These are phyloP conservation scores for Saccharomycopsis schoenii DNA, from an alignment of 805 yeast genomes.

Conservation along the genomic window DNA sequence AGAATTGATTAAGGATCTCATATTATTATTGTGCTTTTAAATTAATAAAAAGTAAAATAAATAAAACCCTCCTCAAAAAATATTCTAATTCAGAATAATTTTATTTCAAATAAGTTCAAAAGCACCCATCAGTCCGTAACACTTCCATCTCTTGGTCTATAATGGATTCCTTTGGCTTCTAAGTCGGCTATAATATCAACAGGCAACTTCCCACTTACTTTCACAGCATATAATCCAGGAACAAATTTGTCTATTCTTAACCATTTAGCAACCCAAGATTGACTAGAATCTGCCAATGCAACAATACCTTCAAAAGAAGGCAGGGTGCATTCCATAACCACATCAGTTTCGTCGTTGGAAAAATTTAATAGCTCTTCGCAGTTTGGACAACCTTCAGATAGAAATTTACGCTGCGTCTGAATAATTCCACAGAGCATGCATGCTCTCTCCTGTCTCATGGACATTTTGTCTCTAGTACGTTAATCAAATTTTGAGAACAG, in stretches of 20 bases:
- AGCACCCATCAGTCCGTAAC: slow-evolving; percentile 45
- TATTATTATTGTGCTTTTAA: background rate
- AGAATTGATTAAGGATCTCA: background rate
- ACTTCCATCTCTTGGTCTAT: slow-evolving; percentile 93
- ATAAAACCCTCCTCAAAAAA: too few relatives aligned
- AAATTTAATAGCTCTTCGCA: slow-evolving; percentile 82
- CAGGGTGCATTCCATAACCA: slow-evolving; percentile 85
- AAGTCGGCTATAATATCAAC: slow-evolving; percentile 71
- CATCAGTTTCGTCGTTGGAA: slow-evolving; percentile 69
- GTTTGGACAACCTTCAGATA: slow-evolving; percentile 88
- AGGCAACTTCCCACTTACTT: slow-evolving; percentile 85
- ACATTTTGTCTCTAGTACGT: background rate
- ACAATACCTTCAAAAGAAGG: slow-evolving; percentile 94
- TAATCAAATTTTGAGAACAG: background rate
- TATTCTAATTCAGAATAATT: too few relatives aligned
- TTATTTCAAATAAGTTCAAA: background rate
- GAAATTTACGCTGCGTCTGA: slow-evolving; percentile 68
- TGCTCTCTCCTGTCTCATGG: slow-evolving; percentile 65
- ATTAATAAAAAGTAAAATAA: background rate
- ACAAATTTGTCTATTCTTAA: slow-evolving; percentile 79
- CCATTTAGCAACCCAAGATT: slow-evolving; percentile 97
- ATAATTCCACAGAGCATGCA: slow-evolving; percentile 96
- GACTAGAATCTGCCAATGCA: slow-evolving; percentile 75
- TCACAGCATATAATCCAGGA: slow-evolving; percentile 88
- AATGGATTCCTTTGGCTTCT: slow-evolving; percentile 64